phyloP scores from a whole-genome alignment of 78 protist genomes.

The Dictyostelium purpureum region DNA sequence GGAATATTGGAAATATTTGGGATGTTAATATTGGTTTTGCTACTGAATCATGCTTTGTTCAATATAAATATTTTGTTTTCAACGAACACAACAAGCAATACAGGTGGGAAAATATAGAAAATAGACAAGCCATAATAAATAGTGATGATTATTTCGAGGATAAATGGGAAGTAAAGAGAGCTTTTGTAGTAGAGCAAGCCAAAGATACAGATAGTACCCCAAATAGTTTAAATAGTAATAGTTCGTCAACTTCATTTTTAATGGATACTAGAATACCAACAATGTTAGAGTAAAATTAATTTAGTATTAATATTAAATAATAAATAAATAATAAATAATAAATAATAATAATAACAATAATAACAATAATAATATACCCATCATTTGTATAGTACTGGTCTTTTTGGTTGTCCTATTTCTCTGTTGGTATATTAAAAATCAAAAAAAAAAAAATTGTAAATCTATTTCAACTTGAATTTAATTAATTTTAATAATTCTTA shows the following conservation, averaged over 20 bases:
- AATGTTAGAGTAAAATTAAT: background rate
- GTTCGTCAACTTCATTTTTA: background rate
- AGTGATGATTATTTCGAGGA: background rate
- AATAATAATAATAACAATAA: too few species aligned
- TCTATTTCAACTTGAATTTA: too few species aligned
- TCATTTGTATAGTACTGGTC: too few species aligned
- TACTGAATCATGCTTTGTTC: background rate
- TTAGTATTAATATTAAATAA: too few species aligned
- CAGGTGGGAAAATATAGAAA: constrained; percentile 32
- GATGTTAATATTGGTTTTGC: constrained; percentile 24
- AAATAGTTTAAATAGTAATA: constrained; percentile 4
- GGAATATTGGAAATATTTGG: constrained; percentile 48
- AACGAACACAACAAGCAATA: background rate
- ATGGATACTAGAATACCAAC: background rate
- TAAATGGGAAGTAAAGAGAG: background rate
- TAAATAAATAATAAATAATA: too few species aligned
- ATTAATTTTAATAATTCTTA: too few species aligned
- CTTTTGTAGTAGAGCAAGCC: background rate
- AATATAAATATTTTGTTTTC: constrained; percentile 34
- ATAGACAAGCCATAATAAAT: constrained; percentile 2
- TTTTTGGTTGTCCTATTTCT: too few species aligned
- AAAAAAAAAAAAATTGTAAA: too few species aligned
- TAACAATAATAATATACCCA: too few species aligned
- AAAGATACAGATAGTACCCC: background rate
- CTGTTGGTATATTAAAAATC: too few species aligned